These are phyloP conservation scores for Phalaenopsis equestris DNA, from an alignment of 106 monocot genomes.

Conservation along the genomic window DNA sequence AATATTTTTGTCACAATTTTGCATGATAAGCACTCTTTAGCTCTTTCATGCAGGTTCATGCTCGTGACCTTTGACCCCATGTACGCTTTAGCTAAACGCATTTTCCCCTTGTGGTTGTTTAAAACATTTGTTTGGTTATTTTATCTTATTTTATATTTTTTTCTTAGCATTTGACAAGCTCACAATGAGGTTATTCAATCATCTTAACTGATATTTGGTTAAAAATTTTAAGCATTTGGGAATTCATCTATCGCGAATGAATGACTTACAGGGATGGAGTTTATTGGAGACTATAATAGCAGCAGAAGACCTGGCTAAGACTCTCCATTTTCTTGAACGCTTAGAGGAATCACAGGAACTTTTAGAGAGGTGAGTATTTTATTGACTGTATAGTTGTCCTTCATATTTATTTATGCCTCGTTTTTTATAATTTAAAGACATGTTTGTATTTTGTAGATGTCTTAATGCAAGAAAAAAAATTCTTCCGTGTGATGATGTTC, in stretches of 20 bases:
- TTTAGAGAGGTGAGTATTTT: conserved; percentile 49
- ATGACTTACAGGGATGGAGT: conserved; percentile 71
- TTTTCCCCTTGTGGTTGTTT: no score
- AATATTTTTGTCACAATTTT: no score
- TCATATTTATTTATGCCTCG: neutral
- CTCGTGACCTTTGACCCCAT: no score
- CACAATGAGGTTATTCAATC: neutral
- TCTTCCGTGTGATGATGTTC: conserved; percentile 34
- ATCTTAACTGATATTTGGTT: neutral
- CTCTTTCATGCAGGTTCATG: no score
- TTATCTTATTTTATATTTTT: neutral
- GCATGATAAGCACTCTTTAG: no score
- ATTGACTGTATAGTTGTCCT: neutral
- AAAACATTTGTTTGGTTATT: no score
- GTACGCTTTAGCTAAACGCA: no score
- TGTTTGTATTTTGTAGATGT: conserved; percentile 38
- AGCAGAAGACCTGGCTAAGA: conserved; percentile 69
- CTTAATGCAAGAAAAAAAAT: conserved; percentile 52
- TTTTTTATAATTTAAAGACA: conserved; percentile 8
- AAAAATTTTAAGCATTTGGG: neutral
- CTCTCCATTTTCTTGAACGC: conserved; percentile 62
- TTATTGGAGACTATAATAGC: conserved; percentile 67
- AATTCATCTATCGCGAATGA: neutral
- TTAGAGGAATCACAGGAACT: conserved; percentile 68
- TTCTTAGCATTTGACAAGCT: neutral